Evolutionary conservation across 2,329 filamentous ascomycete genomes (phyloP), one percentile per base, ranked within the genome.

Genomic region (Pseudopithomyces maydicus): DNA sequence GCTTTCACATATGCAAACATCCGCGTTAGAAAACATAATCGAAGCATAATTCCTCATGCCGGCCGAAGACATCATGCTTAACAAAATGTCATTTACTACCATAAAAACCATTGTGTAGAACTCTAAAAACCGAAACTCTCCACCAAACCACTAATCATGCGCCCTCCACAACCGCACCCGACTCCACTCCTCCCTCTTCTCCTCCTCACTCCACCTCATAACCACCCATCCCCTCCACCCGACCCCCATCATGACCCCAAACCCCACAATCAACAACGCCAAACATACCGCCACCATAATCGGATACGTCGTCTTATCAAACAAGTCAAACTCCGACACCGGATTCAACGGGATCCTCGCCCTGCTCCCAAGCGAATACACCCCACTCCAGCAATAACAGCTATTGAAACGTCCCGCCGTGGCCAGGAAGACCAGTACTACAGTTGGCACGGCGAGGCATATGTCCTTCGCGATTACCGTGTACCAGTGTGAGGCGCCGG

Each of bases 371-470:
- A 55, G 26, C 11, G 55, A 46, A 22, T 55, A 61, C 2, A 61
- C 44, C 2, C 53, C 64, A 33, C 62, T 67, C 59, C 60, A 64
- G 41, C 66, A 66, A 46, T 45, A 58, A 45, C 62, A 67, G 10
- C 35, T 53, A 44, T 69, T 66, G 53, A 62, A 68, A 6, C 61
- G 43, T 2, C 67, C 67, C 15, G 52, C 56, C n/a, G 48, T 59
- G 7, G 62, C 56, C 3, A 65, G 50, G 48, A 68, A 62, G 5
- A 69, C 52, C 6, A 67, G 41, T 20, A 57, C 20, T 14, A 67
- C 50, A 7, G 33, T 62, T 12, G 67, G 61, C 7, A 62, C 12
- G 3, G 59, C 62, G 22, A 68, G 42, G 4, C 58, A 29, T 3
- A 57, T 35, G 49, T 68, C 66, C 51, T 69, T 69, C 35, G 57